These are phyloP conservation scores for Buxus sempervirens DNA, from an alignment of 164 flowering plant species.

Conservation along the genomic window DNA sequence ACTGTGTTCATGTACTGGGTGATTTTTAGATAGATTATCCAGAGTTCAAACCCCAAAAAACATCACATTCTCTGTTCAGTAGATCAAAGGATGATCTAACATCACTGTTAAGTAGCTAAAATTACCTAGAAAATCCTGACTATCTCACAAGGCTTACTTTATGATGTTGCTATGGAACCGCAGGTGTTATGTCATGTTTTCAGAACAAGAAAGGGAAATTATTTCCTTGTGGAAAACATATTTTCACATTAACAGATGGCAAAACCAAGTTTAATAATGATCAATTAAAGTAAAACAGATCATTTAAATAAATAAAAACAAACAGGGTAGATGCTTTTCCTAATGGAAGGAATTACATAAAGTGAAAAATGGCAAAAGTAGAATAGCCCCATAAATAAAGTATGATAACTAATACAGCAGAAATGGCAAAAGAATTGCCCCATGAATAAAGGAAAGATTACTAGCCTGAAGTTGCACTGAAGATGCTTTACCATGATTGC, in stretches of 20 bases:
- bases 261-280: too few species aligned
- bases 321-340: too few species aligned
- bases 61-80: neutral
- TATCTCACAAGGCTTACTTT: neutral
- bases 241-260: neutral
- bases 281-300: neutral
- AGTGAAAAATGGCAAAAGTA: neutral
- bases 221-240: neutral
- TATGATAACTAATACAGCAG: neutral
- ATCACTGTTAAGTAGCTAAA: neutral
- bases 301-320: too few species aligned
- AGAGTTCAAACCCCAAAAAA: neutral
- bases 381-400: neutral
- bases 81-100: neutral
- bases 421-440: neutral
- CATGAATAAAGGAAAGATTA: too few species aligned
- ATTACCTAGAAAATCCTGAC: neutral
- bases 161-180: neutral
- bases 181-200: neutral
- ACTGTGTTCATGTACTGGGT: neutral
- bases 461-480: conserved; percentile 56
- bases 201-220: neutral
- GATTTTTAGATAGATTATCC: neutral
- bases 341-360: too few species aligned
- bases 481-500: conserved; percentile 20